Percentiles rank a stretch among this genome's conserved stretches.
These are phyloP conservation scores for Coffea eugenioides DNA, from an alignment of 257 asterid species.

Conservation along the genomic window DNA sequence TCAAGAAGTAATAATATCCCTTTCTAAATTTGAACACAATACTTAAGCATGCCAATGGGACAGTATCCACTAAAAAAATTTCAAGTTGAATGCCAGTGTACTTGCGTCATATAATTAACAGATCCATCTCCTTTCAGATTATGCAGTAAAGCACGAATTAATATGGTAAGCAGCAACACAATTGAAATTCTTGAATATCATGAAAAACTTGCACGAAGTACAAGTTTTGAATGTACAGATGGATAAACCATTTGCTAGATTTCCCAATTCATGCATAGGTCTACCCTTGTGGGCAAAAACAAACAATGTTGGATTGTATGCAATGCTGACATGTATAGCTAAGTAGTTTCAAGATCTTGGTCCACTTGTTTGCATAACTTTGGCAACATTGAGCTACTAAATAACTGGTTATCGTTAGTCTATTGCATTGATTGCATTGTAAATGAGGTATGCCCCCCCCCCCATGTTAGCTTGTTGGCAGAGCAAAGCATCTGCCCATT, in stretches of 20 bases:
- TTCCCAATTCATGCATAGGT: background rate
- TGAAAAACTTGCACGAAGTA: background rate
- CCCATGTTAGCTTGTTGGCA: background rate
- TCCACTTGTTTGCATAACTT: background rate
- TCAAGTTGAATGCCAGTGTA: background rate
- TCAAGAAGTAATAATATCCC: background rate
- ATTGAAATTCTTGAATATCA: background rate
- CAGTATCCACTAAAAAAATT: background rate
- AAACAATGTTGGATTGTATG: background rate
- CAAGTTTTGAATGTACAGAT: background rate
- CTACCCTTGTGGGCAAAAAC: background rate
- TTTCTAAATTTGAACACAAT: background rate
- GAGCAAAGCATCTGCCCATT: background rate
- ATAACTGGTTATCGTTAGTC: background rate
- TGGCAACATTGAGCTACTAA: background rate
- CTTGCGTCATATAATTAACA: background rate
- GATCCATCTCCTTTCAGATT: background rate
- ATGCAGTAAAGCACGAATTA: background rate
- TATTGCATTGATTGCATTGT: background rate
- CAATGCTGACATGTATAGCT: background rate
- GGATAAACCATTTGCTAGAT: background rate
- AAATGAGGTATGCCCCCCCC: background rate
- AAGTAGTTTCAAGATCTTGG: background rate
- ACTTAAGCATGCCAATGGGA: background rate
- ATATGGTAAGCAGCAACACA: background rate